These are phyloP conservation scores for Rhizopogon rudus DNA, from an alignment of 768 basidiomycete genomes.

Conservation along the genomic window DNA sequence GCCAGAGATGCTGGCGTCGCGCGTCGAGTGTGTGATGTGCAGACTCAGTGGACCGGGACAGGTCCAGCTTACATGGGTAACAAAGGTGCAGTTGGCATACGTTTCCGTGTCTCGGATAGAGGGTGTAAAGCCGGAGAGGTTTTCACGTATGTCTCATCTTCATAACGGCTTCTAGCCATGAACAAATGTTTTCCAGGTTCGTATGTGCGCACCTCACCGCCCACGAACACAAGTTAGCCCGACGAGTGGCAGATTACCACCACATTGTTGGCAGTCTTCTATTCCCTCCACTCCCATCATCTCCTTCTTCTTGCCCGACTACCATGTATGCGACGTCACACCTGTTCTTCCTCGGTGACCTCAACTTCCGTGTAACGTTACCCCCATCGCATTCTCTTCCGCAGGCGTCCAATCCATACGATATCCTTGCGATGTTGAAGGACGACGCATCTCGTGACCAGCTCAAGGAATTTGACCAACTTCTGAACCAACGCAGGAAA, in stretches of 20 bases:
- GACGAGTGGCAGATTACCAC: conserved; percentile 72
- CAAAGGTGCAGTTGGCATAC: conserved; percentile 89
- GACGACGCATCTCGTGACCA: conserved; percentile 50
- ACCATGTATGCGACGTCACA: conserved; percentile 85
- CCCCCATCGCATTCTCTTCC: conserved; percentile 50
- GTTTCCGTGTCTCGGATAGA: conserved; percentile 64
- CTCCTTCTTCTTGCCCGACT: conserved; percentile 35
- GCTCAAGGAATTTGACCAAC: conserved; percentile 70
- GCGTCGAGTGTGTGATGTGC: conserved; percentile 55
- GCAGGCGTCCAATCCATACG: conserved; percentile 24
- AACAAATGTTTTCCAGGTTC: conserved; percentile 49
- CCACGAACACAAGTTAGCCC: conserved; percentile 57
- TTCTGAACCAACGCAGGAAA: conserved; percentile 56
- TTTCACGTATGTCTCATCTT: conserved; percentile 61
- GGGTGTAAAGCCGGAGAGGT: conserved; percentile 62
- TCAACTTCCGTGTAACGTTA: conserved; percentile 83
- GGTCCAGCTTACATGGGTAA: conserved; percentile 83
- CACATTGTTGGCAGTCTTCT: conserved; percentile 79
- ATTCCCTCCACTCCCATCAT: conserved; percentile 52
- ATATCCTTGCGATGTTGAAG: conserved; percentile 37
- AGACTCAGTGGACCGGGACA: conserved; percentile 73
- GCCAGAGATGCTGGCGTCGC: conserved; percentile 67
- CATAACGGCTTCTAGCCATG: not conserved
- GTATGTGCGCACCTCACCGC: conserved; percentile 91
- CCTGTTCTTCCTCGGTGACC: conserved; percentile 89